Base-by-base conservation (phyloP, 2,329 filamentous ascomycete genomes). In the Fusarium poae region DNA sequence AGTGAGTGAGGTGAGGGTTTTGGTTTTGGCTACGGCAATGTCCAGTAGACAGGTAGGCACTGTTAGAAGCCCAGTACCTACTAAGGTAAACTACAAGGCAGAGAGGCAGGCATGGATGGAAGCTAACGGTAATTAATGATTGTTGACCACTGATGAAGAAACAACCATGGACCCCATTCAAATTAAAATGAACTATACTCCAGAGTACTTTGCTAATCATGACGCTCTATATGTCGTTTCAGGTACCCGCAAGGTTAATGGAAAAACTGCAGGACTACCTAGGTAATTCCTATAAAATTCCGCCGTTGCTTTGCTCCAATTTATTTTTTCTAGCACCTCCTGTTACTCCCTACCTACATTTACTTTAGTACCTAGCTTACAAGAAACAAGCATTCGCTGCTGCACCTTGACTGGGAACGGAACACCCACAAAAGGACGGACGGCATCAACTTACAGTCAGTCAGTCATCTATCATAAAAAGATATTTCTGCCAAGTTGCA, bases 1-100 rank as follows among this genome's bases (percentile, higher is more conserved):
- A 67, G 63, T 66, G 67, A 70, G 27, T 27, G 48, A 50, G 48
- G 23, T 71, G 70, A 74, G 72, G 72, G 72, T 68, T 74, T 72
- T 66, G 72, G 72, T 68, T 74, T 72, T 66, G 71, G 50, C 39
- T 54, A 57, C 37, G 42, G 18, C 42, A 45, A 27, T 45, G 42
- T 27, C 42, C 25, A 45, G 42, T 15, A 25, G 21, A n/a, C 18
- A 40, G 37, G n/a, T 13, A 25, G 16, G 40, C 10, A 42, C 21
- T 23, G n/a, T 18, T 21, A 20, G 18, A n/a, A 39, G 35, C 35
- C 20, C n/a, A n/a, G n/a, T n/a, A n/a, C n/a, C 35, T 39, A 20
- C 5, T 6, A 12, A 37, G 39, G 39, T 34, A 48, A 34, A n/a
- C n/a, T n/a, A n/a, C n/a, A n/a, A n/a, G n/a, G n/a, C 30, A 25